Base-by-base conservation (phyloP, 495 filamentous ascomycete genomes). In the Penicillium ochrochloron region DNA sequence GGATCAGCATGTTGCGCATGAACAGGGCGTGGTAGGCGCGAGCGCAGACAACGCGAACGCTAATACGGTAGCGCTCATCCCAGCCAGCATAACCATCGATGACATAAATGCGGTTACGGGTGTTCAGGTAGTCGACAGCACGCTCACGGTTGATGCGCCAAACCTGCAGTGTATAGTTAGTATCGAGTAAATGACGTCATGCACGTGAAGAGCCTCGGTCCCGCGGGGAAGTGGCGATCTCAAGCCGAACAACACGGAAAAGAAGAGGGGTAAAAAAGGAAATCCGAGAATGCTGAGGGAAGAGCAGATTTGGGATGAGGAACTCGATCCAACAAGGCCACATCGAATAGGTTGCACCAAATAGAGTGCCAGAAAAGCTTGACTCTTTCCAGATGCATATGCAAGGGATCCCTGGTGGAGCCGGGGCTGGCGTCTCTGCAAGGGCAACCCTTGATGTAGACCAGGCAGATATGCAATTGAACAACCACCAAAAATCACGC, bases 1-100 rank as follows among this genome's bases (percentile, higher is more conserved):
- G 90, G 84, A 99, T 99, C 75, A 99, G 91, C 95, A 99, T 99
- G 85, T 99, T 99, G 71, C 96, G 92, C 95, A 99, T 99, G 91
- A 99, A 99, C 63, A 99, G 87, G 66, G 95, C 95, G 86, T 99
- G 95, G 86, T 99, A 99, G 80, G 95, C 95, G 76, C 95, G 92
- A 66, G 95, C 95, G 82, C 95, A 99, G 76, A 99, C 92, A 65
- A 99, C 94, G 68, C 95, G 96, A 73, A 99, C 95, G 71, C 88
- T 91, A 83, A 99, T 98, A 63, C 93, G 86, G 86, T 99, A 99
- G 74, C 94, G 93, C 85, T 96, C 90, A 70, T 99, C 95, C 95
- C 95, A 99, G 70, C 95, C 95, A 64, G 95, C 95, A 76, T 88
- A 99, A 65, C 95, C 95, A 81, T 99, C 95, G 64, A 99, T 83